phyloP scores from a whole-genome alignment of 2,329 filamentous ascomycete species.

The Verticillium zaregamsianum region DNA sequence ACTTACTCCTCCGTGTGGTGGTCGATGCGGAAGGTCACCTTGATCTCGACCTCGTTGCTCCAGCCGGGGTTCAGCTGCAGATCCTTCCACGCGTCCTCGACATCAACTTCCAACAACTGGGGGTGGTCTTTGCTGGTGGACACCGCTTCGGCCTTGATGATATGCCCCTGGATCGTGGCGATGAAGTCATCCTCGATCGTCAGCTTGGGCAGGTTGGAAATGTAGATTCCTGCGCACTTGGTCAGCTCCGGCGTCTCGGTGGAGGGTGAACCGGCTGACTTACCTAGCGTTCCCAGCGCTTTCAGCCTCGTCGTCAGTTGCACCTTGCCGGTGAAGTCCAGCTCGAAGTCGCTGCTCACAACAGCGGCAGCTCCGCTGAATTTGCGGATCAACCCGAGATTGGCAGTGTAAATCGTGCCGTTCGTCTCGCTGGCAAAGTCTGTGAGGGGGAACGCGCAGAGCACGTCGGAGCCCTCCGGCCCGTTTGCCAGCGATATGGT shows the following conservation, averaged over 20 bases:
- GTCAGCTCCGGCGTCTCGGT: not conserved
- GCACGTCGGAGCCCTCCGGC: conserved; percentile 66
- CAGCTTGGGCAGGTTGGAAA: conserved; percentile 62
- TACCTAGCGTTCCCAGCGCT: conserved; percentile 66
- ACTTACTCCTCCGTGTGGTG: conserved; percentile 2
- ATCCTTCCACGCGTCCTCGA: conserved; percentile 72
- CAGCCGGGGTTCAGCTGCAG: conserved; percentile 66
- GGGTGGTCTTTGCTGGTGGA: conserved; percentile 45
- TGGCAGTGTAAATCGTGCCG: conserved; percentile 52
- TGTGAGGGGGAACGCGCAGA: conserved; percentile 67
- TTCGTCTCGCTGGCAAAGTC: conserved; percentile 44
- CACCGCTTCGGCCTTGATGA: conserved; percentile 66
- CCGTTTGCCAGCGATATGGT: conserved; percentile 57
- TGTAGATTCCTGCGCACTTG: conserved; percentile 59
- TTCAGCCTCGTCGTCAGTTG: conserved; percentile 68
- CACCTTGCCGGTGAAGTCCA: conserved; percentile 49
- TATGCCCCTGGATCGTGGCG: conserved; percentile 66
- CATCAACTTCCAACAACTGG: conserved; percentile 71
- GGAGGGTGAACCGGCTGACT: conserved; percentile 20
- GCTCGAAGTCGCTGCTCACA: conserved; percentile 48
- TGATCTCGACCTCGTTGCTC: conserved; percentile 75
- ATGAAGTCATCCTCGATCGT: conserved; percentile 64
- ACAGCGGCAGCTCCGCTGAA: conserved; percentile 87
- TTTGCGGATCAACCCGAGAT: conserved; percentile 76
- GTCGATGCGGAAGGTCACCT: conserved; percentile 50